Base-by-base conservation (phyloP, 164 flowering plant species). In the Tetracentron sinense region DNA sequence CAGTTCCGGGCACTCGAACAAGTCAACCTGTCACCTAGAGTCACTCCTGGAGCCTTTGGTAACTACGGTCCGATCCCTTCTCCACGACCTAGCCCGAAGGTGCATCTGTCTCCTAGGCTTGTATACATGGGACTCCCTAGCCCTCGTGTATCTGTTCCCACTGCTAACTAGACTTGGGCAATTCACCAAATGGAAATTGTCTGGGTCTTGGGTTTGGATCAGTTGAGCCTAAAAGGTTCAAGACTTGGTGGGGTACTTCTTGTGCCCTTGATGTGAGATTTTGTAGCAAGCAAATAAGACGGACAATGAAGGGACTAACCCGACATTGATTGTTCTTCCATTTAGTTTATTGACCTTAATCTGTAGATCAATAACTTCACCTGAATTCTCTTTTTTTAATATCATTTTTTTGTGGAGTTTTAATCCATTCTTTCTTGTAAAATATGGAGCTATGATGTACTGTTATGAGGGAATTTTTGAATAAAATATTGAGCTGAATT, bases 121-220 rank as follows among this genome's bases (percentile, higher is more conserved):
- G 68, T 87, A 8, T 80, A 74, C 58, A 89, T 93, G 92, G 96
- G 97, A 57, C 72, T 83, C 22, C 95, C 93, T 38, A 87, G 89
- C 71, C 96, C 93, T 44, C 67, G 83, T 61, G 65, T 71, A 1
- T 28, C 65, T 1, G 28, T 62, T 19, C 10, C 72, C 12, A 49
- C 27, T 21, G 77, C 67, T 29, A 67, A 61, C 61, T 38, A 38
- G 44, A 33, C 44, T 38, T 38, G 44, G 15, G 15, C 14, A 38
- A 3, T 38, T 38, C 44, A 38, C 44, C 8, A 38, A 38, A 38
- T 38, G 5, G 44, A 8, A 16, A 38, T 4, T 4, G 2, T 38
- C 14, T 1, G 14, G 44, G 44, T 16, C 38, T 33, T 33, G 4
- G 38, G 38, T 10, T n/a, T n/a, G n/a, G n/a, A n/a, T n/a, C n/a